Evolutionary conservation across 2,329 filamentous ascomycete species (phyloP).

Genomic region (Nemania bipapillata): DNA sequence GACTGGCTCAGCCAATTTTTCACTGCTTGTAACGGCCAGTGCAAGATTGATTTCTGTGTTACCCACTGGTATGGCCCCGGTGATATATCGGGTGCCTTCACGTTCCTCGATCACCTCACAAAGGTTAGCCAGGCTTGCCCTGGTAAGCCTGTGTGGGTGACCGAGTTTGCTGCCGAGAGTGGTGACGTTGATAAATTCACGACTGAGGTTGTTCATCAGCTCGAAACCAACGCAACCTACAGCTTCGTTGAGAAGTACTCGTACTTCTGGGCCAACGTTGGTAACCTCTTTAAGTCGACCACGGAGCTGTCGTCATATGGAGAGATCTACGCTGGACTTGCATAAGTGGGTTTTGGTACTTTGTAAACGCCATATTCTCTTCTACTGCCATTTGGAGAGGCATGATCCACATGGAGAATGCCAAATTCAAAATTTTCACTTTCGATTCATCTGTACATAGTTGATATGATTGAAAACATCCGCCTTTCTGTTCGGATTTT

Average conservation of each 20-base stretch:
- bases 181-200: conserved; percentile 62
- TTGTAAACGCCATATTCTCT: conserved; percentile 33
- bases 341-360: conserved; percentile 38
- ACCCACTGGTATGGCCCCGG: conserved; percentile 72
- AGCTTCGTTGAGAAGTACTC: conserved; percentile 66
- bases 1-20: conserved; percentile 67
- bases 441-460: conserved; percentile 43
- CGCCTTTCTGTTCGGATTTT: conserved; percentile 1
- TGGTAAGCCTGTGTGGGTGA: conserved; percentile 68
- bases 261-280: conserved; percentile 65
- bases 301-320: conserved; percentile 60
- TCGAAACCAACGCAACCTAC: conserved; percentile 59
- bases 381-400: conserved; percentile 35
- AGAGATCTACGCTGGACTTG: conserved; percentile 60
- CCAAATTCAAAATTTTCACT: conserved; percentile 13
- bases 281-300: conserved; percentile 56
- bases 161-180: conserved; percentile 69
- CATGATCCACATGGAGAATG: conserved; percentile 26
- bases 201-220: conserved; percentile 57
- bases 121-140: conserved; percentile 59
- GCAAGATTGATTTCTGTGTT: conserved; percentile 69
- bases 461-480: conserved; percentile 34
- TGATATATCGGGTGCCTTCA: conserved; percentile 54
- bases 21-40: conserved; percentile 61
- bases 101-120: conserved; percentile 66